These are phyloP conservation scores for Syncephalastrum sp. DNA, from an alignment of 371 early-diverging fungal species.

Conservation along the genomic window DNA sequence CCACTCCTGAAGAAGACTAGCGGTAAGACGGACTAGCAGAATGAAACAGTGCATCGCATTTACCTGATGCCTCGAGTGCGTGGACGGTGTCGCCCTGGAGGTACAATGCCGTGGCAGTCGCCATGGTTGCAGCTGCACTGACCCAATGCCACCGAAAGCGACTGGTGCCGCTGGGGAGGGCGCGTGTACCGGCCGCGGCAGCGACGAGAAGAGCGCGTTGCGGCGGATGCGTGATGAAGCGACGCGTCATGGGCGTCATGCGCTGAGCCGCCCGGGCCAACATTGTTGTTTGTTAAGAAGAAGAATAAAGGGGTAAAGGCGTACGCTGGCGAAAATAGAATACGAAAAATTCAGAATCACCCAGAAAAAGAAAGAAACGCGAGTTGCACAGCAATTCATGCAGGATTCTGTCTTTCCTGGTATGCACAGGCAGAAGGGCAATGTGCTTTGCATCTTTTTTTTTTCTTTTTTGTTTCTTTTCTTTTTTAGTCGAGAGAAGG, in stretches of 20 bases:
- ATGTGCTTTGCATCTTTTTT: not conserved
- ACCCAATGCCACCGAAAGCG: too few relatives aligned
- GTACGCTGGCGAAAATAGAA: too few relatives aligned
- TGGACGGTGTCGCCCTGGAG: not conserved
- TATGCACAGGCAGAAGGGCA: not conserved
- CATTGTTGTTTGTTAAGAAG: too few relatives aligned
- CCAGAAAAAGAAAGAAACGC: not conserved
- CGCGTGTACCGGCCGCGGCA: too few relatives aligned
- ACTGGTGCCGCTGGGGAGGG: too few relatives aligned
- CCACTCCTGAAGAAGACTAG: constrained; percentile 18
- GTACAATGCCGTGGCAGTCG: not conserved
- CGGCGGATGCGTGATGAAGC: too few relatives aligned
- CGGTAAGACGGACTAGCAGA: too few relatives aligned
- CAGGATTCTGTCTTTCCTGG: not conserved
- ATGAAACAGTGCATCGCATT: not conserved
- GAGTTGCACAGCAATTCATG: constrained; percentile 1
- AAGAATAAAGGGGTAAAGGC: too few relatives aligned
- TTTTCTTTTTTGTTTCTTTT: not conserved
- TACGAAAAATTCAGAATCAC: too few relatives aligned
- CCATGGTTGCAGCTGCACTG: not conserved
- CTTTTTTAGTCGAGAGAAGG: constrained; percentile 15
- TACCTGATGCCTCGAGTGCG: constrained; percentile 12
- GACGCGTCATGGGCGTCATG: too few relatives aligned
- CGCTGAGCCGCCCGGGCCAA: too few relatives aligned
- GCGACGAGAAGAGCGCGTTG: too few relatives aligned